phyloP scores from a whole-genome alignment of 331 rosid genomes.

The Rhamnella rubrinervis region DNA sequence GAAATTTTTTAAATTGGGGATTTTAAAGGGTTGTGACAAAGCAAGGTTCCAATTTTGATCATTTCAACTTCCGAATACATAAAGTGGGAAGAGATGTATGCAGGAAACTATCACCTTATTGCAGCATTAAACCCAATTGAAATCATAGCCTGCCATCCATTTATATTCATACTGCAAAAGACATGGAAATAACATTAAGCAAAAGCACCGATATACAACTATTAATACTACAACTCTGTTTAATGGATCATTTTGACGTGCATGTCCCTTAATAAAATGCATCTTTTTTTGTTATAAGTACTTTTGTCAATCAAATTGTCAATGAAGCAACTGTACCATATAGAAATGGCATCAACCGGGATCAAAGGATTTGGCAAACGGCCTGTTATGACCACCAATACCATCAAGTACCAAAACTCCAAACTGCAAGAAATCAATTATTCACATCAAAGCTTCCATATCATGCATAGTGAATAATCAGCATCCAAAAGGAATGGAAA shows the following conservation, averaged over 20 bases:
- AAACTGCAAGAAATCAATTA: conserved; percentile 42
- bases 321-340: conserved; percentile 42
- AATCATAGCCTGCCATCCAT: conserved; percentile 81
- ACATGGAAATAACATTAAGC: not conserved
- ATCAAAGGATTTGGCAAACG: conserved; percentile 59
- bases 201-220: too few species aligned
- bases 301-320: too few species aligned
- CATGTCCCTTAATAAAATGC: too few species aligned
- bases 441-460: not conserved
- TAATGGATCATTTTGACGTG: too few species aligned
- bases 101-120: conserved; percentile 48
- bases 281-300: too few species aligned
- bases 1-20: too few species aligned
- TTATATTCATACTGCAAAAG: conserved; percentile 61
- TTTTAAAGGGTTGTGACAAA: too few species aligned
- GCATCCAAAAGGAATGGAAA: not conserved
- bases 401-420: conserved; percentile 88
- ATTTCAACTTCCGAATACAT: not conserved
- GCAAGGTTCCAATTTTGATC: too few species aligned
- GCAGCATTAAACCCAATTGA: conserved; percentile 77
- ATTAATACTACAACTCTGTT: too few species aligned
- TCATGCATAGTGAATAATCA: not conserved
- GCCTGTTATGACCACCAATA: conserved; percentile 65
- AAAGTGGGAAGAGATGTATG: not conserved
- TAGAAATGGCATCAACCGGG: conserved; percentile 70